A percentile compares a stretch with the other conserved stretches of the same genome.
These are phyloP conservation scores for Panellus pusillus DNA, from an alignment of 768 basidiomycete species.

Conservation along the genomic window DNA sequence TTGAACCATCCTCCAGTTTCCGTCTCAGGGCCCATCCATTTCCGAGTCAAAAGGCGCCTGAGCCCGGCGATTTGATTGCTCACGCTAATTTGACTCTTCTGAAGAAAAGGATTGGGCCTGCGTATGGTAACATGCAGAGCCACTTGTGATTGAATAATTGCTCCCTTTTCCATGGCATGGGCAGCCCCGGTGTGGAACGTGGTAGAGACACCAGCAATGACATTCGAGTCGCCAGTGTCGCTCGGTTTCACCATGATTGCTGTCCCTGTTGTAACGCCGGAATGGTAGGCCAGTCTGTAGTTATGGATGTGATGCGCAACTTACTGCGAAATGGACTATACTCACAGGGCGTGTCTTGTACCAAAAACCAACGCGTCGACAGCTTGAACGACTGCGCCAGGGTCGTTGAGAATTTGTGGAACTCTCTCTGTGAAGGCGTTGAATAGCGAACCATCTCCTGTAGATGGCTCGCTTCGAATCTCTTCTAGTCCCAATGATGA, in stretches of 20 bases:
- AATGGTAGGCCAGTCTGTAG: constrained; percentile 59
- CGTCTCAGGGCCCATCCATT: constrained; percentile 47
- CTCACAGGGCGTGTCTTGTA: constrained; percentile 74
- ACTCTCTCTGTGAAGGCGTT: constrained; percentile 53
- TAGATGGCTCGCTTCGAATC: constrained; percentile 69
- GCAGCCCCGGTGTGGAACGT: constrained; percentile 59
- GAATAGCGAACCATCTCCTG: constrained; percentile 57
- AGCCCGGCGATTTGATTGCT: constrained; percentile 68
- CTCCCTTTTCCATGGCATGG: constrained; percentile 58
- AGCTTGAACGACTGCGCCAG: constrained; percentile 59
- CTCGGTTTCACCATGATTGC: constrained; percentile 46
- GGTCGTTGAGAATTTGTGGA: constrained; percentile 45
- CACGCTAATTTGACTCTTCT: constrained; percentile 44
- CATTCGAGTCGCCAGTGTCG: constrained; percentile 35
- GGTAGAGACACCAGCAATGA: constrained; percentile 62
- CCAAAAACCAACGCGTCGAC: constrained; percentile 72
- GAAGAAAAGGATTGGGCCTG: constrained; percentile 36
- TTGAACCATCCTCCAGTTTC: constrained; percentile 58
- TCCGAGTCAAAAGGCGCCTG: constrained; percentile 47
- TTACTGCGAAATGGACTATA: constrained; percentile 11
- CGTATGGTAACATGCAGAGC: constrained; percentile 66
- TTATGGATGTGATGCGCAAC: constrained; percentile 7
- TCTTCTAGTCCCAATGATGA: constrained; percentile 75
- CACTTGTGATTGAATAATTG: constrained; percentile 57
- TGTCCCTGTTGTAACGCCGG: constrained; percentile 66